Evolutionary conservation across 148 eudicot genomes (phyloP).

Genomic region (Salicornia ramosissima): DNA sequence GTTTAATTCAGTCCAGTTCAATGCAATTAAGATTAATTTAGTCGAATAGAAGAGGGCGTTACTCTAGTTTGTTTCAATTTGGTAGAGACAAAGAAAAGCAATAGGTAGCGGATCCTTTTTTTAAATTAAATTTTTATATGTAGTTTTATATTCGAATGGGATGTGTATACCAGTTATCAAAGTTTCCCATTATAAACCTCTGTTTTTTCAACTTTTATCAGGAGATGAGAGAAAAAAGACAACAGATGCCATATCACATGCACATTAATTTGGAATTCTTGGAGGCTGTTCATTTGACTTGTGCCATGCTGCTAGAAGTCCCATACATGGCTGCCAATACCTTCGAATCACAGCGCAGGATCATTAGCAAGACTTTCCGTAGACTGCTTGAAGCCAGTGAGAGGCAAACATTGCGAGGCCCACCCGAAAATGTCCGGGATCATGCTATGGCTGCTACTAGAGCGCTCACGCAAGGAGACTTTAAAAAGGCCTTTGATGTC

Average conservation of each 20-base stretch:
- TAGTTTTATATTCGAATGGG: too few species aligned
- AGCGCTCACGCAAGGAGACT: slow-evolving; percentile 77
- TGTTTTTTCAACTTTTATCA: slow-evolving; percentile 19
- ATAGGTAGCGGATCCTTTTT: too few species aligned
- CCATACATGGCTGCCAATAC: slow-evolving; percentile 88
- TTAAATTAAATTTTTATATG: too few species aligned
- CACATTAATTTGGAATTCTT: slow-evolving; percentile 88
- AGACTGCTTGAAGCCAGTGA: slow-evolving; percentile 62
- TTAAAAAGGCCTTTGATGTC: slow-evolving; percentile 54
- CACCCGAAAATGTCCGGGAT: slow-evolving; percentile 71
- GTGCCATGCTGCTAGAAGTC: slow-evolving; percentile 92
- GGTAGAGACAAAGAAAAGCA: too few species aligned
- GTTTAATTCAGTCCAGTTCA: too few species aligned
- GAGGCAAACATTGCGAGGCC: slow-evolving; percentile 78
- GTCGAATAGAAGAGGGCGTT: too few species aligned
- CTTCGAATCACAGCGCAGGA: slow-evolving; percentile 60
- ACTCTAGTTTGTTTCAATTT: too few species aligned
- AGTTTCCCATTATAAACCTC: too few species aligned
- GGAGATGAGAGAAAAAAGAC: slow-evolving; percentile 79
- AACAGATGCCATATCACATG: slow-evolving; percentile 97
- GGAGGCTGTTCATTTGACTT: slow-evolving; percentile 76
- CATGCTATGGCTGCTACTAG: slow-evolving; percentile 78
- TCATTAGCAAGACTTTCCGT: slow-evolving; percentile 74
- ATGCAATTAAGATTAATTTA: too few species aligned
- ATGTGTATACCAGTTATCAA: too few species aligned